phyloP scores from a whole-genome alignment of 495 filamentous ascomycete genomes.

The Ascodesmis nigricans region DNA sequence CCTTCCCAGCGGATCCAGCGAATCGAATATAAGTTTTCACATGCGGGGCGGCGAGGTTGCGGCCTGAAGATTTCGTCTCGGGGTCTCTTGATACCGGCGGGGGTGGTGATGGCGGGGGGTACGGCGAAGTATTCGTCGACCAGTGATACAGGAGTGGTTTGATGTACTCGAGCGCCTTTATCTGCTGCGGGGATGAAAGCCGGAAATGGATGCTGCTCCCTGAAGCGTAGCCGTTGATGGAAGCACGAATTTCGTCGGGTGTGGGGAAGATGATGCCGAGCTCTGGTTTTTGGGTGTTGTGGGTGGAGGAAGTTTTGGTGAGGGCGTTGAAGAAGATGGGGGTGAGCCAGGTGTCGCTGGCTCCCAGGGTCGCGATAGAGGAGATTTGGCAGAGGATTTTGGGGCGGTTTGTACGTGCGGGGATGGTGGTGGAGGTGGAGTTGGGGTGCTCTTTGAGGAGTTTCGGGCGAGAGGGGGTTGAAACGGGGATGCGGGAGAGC shows the following conservation, averaged over 20 bases:
- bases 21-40: constrained; percentile 81
- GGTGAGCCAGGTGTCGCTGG: constrained; percentile 50
- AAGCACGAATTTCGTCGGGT: constrained; percentile 50
- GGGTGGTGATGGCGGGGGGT: neutral
- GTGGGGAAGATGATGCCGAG: constrained; percentile 62
- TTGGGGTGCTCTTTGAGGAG: constrained; percentile 36
- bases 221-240: constrained; percentile 54
- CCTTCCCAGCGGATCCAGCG: constrained; percentile 21
- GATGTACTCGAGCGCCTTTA: constrained; percentile 55
- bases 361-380: constrained; percentile 61
- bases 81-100: constrained; percentile 1
- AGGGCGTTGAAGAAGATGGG: constrained; percentile 39
- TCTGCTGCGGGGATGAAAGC: constrained; percentile 40
- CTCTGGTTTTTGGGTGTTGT: constrained; percentile 23
- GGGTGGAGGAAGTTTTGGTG: constrained; percentile 13
- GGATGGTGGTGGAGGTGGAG: constrained; percentile 29
- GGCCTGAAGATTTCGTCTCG: constrained; percentile 25
- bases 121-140: constrained; percentile 1
- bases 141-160: constrained; percentile 35
- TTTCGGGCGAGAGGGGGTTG: constrained; percentile 41
- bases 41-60: constrained; percentile 68
- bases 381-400: constrained; percentile 52
- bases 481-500: constrained; percentile 32
- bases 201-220: constrained; percentile 71
- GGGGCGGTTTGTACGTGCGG: neutral